Percentiles rank a stretch among this genome's conserved stretches.
phyloP scores from a whole-genome alignment of 495 filamentous ascomycete species.

The Parmelia sp. region DNA sequence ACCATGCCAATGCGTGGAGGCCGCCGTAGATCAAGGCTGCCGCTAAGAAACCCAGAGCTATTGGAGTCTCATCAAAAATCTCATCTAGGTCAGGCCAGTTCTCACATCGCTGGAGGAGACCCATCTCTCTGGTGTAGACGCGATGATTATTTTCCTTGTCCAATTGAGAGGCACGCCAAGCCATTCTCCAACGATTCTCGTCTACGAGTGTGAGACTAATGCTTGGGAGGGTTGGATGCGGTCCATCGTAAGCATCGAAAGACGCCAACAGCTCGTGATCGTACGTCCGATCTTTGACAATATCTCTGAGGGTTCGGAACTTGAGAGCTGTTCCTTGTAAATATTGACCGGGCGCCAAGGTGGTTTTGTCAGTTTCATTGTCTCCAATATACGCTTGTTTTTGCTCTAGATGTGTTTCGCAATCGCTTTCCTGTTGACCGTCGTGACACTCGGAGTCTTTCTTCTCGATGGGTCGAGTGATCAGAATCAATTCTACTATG shows the following conservation, averaged over 20 bases:
- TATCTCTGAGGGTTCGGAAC: neutral
- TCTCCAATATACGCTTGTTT: neutral
- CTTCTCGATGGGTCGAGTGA: too few species aligned
- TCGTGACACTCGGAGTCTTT: too few species aligned
- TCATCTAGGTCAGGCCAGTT: neutral
- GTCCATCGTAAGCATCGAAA: neutral
- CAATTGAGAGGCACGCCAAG: neutral
- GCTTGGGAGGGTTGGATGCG: neutral
- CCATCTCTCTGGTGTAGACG: too few species aligned
- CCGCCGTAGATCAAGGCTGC: conserved; percentile 9
- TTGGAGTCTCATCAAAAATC: neutral
- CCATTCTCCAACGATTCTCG: conserved; percentile 13
- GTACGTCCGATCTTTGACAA: neutral
- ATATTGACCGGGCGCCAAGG: neutral
- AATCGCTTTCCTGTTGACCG: too few species aligned
- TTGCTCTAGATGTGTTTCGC: neutral
- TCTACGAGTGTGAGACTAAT: neutral
- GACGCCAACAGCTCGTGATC: neutral
- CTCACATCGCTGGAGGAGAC: neutral
- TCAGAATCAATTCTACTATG: too few species aligned
- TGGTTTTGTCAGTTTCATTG: neutral
- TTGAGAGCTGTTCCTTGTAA: neutral
- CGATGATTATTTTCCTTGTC: too few species aligned
- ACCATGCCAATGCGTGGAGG: conserved; percentile 12
- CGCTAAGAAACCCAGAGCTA: neutral